Evolutionary conservation across 2,329 filamentous ascomycete genomes (phyloP), one percentile per base, ranked within the genome.

Genomic region (Parastagonospora nodorum): DNA sequence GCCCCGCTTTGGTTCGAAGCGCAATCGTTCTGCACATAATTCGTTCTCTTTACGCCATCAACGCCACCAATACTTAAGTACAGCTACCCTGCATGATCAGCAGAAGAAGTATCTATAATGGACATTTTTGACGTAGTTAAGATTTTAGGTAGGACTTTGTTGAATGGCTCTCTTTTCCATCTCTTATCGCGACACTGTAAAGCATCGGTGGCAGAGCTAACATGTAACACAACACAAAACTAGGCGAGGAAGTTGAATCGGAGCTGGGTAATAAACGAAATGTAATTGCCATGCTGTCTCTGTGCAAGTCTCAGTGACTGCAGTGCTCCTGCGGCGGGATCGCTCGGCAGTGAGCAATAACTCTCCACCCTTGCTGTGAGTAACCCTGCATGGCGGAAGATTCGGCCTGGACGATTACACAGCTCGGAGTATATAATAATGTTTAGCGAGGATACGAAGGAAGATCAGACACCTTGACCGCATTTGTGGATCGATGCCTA

Each of bases 31-130:
- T 24, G 3, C 19, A 24, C 19, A 24, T 24, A 24, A 24, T 24
- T 24, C 19, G 19, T 24, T 24, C 19, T 5, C 19, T 24, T 24
- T 5, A 24, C 19, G 19, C 19, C 19, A 24, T 24, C 19, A 24
- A 5, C 68, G 71, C 70, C 70, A 74, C 70, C 71, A 72, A 73
- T 73, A 73, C 49, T 64, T 47, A 47, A 54, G 28, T 62, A 69
- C 69, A 72, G 66, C 66, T 71, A 66, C 62, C 64, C 59, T 71
- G 69, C 71, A 73, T 70, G 63, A 67, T 66, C 58, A 55, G 50
- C 61, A 51, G 47, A 43, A 54, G 50, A 53, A 45, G 53, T 63
- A 54, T 40, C 57, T 63, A 40, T 42, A 55, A 63, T 38, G 55
- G 55, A 48, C 46, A 42, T 51, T 46, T 36, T 51, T 48, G 48